phyloP scores from a whole-genome alignment of 208 protist genomes.

The Acanthamoeba sp. region DNA sequence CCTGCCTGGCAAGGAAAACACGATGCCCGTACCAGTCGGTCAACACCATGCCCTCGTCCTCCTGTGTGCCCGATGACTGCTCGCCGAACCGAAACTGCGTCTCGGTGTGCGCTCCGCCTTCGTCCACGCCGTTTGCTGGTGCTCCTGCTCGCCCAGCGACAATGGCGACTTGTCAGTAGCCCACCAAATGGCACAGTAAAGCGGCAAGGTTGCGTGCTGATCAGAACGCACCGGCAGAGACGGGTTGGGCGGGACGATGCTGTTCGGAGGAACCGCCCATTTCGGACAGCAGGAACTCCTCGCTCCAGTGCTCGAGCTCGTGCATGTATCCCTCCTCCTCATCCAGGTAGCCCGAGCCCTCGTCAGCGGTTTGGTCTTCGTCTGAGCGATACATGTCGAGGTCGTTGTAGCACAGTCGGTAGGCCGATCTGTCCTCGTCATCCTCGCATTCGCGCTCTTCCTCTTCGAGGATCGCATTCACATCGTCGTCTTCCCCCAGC shows the following conservation, averaged over 20 bases:
- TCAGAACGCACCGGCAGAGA: neutral
- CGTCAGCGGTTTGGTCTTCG: neutral
- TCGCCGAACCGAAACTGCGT: neutral
- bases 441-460: neutral
- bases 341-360: conserved; percentile 18
- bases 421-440: conserved; percentile 57
- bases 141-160: neutral
- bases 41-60: conserved; percentile 40
- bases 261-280: conserved; percentile 12
- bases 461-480: neutral
- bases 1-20: too few species aligned
- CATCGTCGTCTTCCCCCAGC: neutral
- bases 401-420: conserved; percentile 67
- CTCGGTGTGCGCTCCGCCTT: neutral
- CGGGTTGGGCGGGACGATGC: neutral
- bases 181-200: too few species aligned
- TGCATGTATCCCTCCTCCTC: conserved; percentile 68
- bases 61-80: neutral
- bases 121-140: neutral
- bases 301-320: conserved; percentile 62
- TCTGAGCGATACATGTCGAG: conserved; percentile 54
- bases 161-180: neutral
- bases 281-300: conserved; percentile 11
- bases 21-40: conserved; percentile 14
- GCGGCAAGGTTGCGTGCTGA: too few species aligned